Conservation (phyloP, 169 alveolate genomes). For the Eimeria maxima region DNA sequence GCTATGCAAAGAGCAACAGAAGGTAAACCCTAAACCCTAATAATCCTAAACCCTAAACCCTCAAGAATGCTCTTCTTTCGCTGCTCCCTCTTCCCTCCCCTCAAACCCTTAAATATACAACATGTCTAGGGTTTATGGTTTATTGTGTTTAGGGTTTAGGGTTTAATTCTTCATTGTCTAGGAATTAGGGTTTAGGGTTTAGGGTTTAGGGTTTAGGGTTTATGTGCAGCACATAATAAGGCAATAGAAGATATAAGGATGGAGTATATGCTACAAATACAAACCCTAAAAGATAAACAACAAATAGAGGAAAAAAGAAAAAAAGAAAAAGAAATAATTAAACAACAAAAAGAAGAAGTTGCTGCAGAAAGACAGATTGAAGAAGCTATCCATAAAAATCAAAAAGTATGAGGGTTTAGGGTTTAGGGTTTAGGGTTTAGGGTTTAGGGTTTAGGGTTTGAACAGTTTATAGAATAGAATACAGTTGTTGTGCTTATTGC, state of each 20-base stretch:
- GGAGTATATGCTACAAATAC: neutral
- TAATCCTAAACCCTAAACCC: neutral
- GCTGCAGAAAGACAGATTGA: neutral
- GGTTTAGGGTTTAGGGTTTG: conserved; percentile 30
- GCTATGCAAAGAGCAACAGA: neutral
- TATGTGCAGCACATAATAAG: neutral
- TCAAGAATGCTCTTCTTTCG: neutral
- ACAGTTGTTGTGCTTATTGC: no score
- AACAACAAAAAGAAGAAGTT: neutral
- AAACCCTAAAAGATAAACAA: conserved; percentile 1
- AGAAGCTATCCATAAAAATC: neutral
- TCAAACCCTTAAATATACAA: neutral
- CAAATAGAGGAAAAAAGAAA: neutral
- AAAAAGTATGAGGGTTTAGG: neutral
- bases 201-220: conserved; percentile 13
- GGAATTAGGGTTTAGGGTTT: conserved; percentile 22
- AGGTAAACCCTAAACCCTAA: conserved; percentile 14
- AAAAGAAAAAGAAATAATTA: neutral
- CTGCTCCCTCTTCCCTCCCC: no score
- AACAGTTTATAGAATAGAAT: no score
- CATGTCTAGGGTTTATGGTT: neutral
- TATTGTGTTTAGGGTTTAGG: conserved; percentile 7
- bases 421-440: conserved; percentile 30
- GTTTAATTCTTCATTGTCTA: no score
- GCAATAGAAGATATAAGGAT: neutral